These are phyloP conservation scores for Heliosperma pusillum DNA, from an alignment of 148 eudicot genomes.

Conservation along the genomic window DNA sequence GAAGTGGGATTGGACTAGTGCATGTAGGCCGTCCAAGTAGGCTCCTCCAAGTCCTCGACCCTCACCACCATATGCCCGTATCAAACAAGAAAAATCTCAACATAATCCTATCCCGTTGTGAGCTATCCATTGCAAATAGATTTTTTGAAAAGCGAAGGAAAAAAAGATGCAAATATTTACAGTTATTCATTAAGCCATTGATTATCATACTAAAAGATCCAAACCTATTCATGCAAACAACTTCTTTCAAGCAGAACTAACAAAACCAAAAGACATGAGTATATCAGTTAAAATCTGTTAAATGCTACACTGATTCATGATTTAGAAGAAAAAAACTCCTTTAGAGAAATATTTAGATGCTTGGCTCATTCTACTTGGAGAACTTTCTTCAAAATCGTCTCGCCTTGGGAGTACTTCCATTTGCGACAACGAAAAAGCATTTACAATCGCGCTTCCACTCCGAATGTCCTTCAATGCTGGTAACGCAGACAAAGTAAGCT, in stretches of 20 bases:
- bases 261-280: background rate
- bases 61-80: too few species aligned
- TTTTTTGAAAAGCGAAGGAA: background rate
- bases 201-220: background rate
- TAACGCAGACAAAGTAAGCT: conserved; percentile 53
- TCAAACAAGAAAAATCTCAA: too few species aligned
- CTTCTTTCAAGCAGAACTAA: background rate
- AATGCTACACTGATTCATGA: background rate
- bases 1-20: too few species aligned
- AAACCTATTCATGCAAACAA: background rate
- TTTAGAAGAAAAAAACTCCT: background rate
- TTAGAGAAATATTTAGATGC: background rate
- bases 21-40: too few species aligned
- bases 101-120: too few species aligned
- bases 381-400: conserved; percentile 37
- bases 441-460: conserved; percentile 61
- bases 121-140: too few species aligned
- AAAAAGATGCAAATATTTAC: background rate
- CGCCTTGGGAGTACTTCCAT: conserved; percentile 36
- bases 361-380: conserved; percentile 30
- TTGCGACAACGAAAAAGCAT: conserved; percentile 61
- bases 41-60: too few species aligned
- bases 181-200: background rate
- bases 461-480: conserved; percentile 57
- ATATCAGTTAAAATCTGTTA: background rate